These are phyloP conservation scores for Astragalus glycyphyllos DNA, from an alignment of 306 rosid genomes.

Conservation along the genomic window DNA sequence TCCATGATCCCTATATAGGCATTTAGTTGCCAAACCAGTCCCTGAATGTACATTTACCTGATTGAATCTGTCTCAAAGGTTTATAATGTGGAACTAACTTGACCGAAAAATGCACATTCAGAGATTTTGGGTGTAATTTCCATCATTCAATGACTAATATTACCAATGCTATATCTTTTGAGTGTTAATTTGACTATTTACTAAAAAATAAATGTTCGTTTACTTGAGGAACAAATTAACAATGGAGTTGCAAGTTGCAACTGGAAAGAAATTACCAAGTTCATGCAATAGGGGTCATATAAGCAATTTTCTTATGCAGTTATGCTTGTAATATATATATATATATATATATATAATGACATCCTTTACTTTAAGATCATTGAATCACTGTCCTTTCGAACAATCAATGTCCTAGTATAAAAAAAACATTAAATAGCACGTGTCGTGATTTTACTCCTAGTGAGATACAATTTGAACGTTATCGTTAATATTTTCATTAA, in stretches of 20 bases:
- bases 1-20: not conserved
- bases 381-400: conserved; percentile 30
- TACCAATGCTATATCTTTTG: not conserved
- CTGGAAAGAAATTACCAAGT: not conserved
- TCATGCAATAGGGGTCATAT: not conserved
- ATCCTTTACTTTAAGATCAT: not conserved
- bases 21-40: not conserved
- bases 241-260: conserved; percentile 10
- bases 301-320: conserved; percentile 23
- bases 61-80: conserved; percentile 10
- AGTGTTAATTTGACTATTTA: not conserved
- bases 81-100: not conserved
- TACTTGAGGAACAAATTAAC: conserved; percentile 1
- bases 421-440: not conserved
- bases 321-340: no score
- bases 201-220: conserved; percentile 2
- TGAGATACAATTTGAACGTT: conserved; percentile 10
- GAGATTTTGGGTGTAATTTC: not conserved
- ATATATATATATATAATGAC: conserved; percentile 1
- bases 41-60: not conserved
- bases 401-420: conserved; percentile 1
- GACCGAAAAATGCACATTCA: not conserved
- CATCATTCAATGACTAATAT: not conserved
- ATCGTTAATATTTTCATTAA: not conserved
- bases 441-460: conserved; percentile 11